phyloP scores from a whole-genome alignment of 768 basidiomycete genomes.

The Termitomyces sp. region DNA sequence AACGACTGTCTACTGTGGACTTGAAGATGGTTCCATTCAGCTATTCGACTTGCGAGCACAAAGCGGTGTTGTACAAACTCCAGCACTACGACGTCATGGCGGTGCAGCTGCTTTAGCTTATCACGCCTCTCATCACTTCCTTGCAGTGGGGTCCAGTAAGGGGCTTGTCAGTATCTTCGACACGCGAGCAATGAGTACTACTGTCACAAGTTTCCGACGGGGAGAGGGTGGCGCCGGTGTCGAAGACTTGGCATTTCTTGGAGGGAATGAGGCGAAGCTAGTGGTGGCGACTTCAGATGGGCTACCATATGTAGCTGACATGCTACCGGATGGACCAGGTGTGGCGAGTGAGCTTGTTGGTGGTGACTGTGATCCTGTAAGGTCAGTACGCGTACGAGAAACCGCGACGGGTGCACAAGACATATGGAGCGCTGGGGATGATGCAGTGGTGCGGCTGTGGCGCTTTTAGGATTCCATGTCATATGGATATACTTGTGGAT shows the following conservation, averaged over 20 bases:
- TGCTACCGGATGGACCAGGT: constrained; percentile 35
- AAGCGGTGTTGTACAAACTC: constrained; percentile 17
- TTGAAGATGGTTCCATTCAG: constrained; percentile 52
- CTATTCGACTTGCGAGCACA: constrained; percentile 48
- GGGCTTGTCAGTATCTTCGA: constrained; percentile 57
- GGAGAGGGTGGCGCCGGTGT: constrained; percentile 41
- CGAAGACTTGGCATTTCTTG: constrained; percentile 39
- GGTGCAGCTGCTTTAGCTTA: constrained; percentile 35
- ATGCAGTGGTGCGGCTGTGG: constrained; percentile 52
- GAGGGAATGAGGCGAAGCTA: constrained; percentile 17
- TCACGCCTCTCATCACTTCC: constrained; percentile 31
- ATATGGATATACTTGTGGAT: not conserved
- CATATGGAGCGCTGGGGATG: constrained; percentile 58
- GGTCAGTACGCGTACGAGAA: constrained; percentile 29
- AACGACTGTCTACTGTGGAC: constrained; percentile 41
- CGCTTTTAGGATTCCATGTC: not conserved
- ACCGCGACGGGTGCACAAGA: constrained; percentile 17
- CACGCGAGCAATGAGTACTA: constrained; percentile 21
- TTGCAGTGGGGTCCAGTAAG: constrained; percentile 53
- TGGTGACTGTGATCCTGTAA: constrained; percentile 55
- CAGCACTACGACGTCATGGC: constrained; percentile 25
- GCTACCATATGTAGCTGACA: constrained; percentile 46
- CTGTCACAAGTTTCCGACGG: constrained; percentile 29
- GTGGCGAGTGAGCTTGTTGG: constrained; percentile 49
- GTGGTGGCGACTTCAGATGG: constrained; percentile 54